A percentile compares a stretch with the other conserved stretches of the same genome.
Conservation (phyloP, 2,329 filamentous ascomycete species). For the Taxawa tesnikishii region DNA sequence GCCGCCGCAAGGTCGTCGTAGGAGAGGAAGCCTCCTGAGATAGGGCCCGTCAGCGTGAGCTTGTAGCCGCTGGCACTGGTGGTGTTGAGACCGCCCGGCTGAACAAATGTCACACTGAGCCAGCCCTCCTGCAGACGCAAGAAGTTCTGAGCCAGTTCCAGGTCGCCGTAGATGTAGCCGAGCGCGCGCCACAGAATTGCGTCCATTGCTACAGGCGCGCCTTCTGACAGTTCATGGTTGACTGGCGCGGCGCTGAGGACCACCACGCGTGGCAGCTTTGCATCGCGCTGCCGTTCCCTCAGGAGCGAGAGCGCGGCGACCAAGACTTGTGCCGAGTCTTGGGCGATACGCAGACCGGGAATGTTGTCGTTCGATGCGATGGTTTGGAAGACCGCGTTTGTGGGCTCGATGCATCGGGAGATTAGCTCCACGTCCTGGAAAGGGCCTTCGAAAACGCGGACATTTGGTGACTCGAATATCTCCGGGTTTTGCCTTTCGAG, state of each 20-base stretch:
- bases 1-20: conserved; percentile 34
- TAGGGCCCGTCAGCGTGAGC: conserved; percentile 26
- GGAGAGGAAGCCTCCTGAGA: no score
- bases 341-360: conserved; percentile 25
- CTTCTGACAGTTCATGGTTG: no score
- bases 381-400: conserved; percentile 26
- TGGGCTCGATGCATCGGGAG: conserved; percentile 21
- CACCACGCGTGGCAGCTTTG: conserved; percentile 25
- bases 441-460: conserved; percentile 30
- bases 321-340: conserved; percentile 23
- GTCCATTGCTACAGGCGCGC: no score
- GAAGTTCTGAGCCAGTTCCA: conserved; percentile 21
- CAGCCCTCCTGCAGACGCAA: conserved; percentile 26
- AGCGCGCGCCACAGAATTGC: conserved; percentile 20
- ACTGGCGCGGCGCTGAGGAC: conserved; percentile 30
- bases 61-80: conserved; percentile 28
- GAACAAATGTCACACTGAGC: conserved; percentile 28
- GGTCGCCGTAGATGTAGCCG: conserved; percentile 27
- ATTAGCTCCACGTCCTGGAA: conserved; percentile 27
- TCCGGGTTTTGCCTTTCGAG: conserved; percentile 22
- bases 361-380: conserved; percentile 32
- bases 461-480: conserved; percentile 16
- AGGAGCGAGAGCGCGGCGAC: conserved; percentile 22
- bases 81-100: conserved; percentile 27
- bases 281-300: conserved; percentile 2